Conservation (phyloP, 2,329 filamentous ascomycete species). For the Aspergillus thermomutatus region DNA sequence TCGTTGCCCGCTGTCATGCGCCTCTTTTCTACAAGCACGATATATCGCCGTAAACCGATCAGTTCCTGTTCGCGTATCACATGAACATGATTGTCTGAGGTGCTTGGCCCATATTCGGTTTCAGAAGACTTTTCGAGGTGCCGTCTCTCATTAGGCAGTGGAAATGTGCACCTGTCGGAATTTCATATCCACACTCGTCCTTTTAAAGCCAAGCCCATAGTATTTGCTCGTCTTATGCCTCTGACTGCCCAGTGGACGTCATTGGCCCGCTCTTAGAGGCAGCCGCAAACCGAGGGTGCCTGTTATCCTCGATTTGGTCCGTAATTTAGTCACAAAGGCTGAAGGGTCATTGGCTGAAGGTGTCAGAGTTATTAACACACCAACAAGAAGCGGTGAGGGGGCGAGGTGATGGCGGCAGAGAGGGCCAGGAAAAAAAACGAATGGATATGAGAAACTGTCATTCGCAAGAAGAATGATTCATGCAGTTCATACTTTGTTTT, state of each 20-base stretch:
- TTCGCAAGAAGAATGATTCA: neutral
- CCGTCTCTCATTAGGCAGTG: neutral
- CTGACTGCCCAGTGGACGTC: slow-evolving; percentile 1
- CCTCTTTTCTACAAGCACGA: neutral
- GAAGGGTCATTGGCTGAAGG: slow-evolving; percentile 13
- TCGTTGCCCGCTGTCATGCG: neutral
- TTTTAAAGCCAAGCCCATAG: neutral
- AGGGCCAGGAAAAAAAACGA: neutral
- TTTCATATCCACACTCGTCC: neutral
- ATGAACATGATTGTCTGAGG: too few species aligned
- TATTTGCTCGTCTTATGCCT: neutral
- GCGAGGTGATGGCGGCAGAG: neutral
- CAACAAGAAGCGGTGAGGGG: slow-evolving; percentile 18
- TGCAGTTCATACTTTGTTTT: neutral
- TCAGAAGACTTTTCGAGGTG: neutral
- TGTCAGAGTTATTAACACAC: slow-evolving; percentile 2
- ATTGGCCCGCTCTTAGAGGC: slow-evolving; percentile 12
- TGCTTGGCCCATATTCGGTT: too few species aligned
- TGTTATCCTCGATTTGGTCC: slow-evolving; percentile 14
- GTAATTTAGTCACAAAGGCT: slow-evolving; percentile 7
- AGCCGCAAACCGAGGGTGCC: slow-evolving; percentile 9
- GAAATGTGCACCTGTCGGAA: neutral
- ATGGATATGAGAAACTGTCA: neutral
- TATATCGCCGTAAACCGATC: too few species aligned
- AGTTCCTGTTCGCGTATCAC: too few species aligned